Percentiles rank a stretch among this genome's conserved stretches.
These are phyloP conservation scores for Fraxinus pennsylvanica DNA, from an alignment of 257 asterid species.

Conservation along the genomic window DNA sequence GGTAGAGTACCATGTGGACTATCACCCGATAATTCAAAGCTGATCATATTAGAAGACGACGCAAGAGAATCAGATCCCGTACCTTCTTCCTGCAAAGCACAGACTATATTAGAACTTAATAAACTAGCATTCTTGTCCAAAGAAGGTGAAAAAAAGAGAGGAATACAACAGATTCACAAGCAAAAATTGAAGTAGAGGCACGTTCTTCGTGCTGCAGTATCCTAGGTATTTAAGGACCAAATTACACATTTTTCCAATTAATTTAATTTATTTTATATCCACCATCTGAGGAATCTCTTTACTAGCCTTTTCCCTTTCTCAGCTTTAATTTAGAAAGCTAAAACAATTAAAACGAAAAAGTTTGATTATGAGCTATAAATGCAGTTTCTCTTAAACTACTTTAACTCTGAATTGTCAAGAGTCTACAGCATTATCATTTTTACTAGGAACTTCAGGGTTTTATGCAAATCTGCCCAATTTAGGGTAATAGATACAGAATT, in stretches of 20 bases:
- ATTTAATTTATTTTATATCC: background rate
- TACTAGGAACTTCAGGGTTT: background rate
- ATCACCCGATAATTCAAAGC: constrained; percentile 66
- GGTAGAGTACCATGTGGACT: constrained; percentile 51
- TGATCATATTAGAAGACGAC: constrained; percentile 78
- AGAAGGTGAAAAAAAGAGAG: background rate
- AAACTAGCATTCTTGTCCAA: background rate
- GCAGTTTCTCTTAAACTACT: background rate
- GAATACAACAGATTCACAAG: background rate
- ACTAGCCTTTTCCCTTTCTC: background rate
- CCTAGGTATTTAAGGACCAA: background rate
- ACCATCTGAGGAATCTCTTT: background rate
- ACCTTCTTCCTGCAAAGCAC: constrained; percentile 57
- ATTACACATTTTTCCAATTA: background rate
- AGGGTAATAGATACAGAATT: background rate
- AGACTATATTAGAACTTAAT: constrained; percentile 11
- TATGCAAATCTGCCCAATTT: background rate
- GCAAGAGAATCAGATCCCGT: constrained; percentile 49
- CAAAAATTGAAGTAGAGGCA: background rate
- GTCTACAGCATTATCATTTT: background rate
- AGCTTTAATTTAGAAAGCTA: background rate
- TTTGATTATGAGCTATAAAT: background rate
- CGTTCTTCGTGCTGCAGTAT: background rate
- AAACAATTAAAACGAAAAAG: background rate
- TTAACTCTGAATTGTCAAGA: background rate